Percentiles rank a stretch among this genome's conserved stretches.
phyloP scores from a whole-genome alignment of 257 asterid genomes.

The Nicotiana tomentosiformis region DNA sequence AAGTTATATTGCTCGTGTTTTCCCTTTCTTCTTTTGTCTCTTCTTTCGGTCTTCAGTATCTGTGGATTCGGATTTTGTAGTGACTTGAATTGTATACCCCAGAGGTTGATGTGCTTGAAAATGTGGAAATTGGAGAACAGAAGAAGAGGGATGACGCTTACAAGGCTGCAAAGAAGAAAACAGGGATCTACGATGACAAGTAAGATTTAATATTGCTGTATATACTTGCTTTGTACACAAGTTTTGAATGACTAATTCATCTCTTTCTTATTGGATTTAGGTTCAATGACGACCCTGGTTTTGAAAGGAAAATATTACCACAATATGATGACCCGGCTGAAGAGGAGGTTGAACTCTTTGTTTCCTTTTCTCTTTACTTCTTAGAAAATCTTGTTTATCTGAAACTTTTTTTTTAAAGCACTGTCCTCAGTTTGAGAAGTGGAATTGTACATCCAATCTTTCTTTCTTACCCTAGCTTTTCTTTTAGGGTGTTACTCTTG shows the following conservation, averaged over 20 bases:
- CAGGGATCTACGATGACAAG: conserved; percentile 81
- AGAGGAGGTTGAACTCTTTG: conserved; percentile 62
- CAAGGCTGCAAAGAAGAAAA: conserved; percentile 78
- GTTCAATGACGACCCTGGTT: conserved; percentile 60
- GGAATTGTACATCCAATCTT: background rate
- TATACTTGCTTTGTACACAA: background rate
- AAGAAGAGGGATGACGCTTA: conserved; percentile 85
- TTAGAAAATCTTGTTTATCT: background rate
- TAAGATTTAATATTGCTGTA: conserved; percentile 28
- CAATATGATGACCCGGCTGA: conserved; percentile 87
- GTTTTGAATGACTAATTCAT: conserved; percentile 7
- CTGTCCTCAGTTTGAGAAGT: background rate
- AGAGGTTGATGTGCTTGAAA: conserved; percentile 97
- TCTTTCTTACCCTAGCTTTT: conserved; percentile 16
- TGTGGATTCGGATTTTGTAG: conserved; percentile 91
- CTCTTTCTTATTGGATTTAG: conserved; percentile 30
- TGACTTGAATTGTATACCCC: conserved; percentile 79
- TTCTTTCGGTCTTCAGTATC: conserved; percentile 35
- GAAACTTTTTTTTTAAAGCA: background rate
- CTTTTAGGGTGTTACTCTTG: conserved; percentile 75
- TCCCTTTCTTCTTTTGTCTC: conserved; percentile 21
- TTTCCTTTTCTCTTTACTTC: background rate
- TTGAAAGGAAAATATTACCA: conserved; percentile 72
- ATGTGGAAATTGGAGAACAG: conserved; percentile 98
- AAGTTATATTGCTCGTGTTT: background rate